Conservation (phyloP, 2,329 filamentous ascomycete genomes). For the Metarhizium sp. region DNA sequence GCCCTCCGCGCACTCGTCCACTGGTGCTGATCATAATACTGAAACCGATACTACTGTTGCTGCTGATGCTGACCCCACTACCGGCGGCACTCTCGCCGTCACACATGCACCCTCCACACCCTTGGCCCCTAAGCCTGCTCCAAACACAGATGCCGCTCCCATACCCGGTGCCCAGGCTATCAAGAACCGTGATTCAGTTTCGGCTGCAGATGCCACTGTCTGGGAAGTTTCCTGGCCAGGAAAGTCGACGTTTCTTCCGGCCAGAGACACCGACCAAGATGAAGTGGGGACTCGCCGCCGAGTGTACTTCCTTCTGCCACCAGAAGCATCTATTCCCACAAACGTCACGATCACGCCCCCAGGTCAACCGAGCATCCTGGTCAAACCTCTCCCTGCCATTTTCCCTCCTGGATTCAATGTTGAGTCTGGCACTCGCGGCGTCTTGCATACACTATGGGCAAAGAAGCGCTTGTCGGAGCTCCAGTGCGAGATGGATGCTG, state of each 20-base stretch:
- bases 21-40: background rate
- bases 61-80: slow-evolving; percentile 3
- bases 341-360: slow-evolving; percentile 55
- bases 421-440: slow-evolving; percentile 66
- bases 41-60: background rate
- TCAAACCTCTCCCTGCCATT: slow-evolving; percentile 79
- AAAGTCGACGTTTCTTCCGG: slow-evolving; percentile 62
- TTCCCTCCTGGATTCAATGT: slow-evolving; percentile 68
- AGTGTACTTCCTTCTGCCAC: slow-evolving; percentile 74
- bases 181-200: background rate
- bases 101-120: slow-evolving; percentile 7
- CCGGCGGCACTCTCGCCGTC: slow-evolving; percentile 1
- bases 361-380: slow-evolving; percentile 34
- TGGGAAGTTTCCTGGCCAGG: slow-evolving; percentile 83
- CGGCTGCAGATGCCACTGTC: slow-evolving; percentile 12
- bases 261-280: slow-evolving; percentile 30
- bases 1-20: background rate
- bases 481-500: slow-evolving; percentile 65
- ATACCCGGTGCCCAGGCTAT: background rate
- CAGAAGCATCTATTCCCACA: slow-evolving; percentile 60
- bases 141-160: slow-evolving; percentile 7
- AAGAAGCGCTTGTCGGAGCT: slow-evolving; percentile 70
- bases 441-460: slow-evolving; percentile 85
- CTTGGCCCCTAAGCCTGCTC: slow-evolving; percentile 11
- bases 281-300: slow-evolving; percentile 40